Evolutionary conservation across 805 yeast species (phyloP).

Genomic region (Nadsonia fulvescens): DNA sequence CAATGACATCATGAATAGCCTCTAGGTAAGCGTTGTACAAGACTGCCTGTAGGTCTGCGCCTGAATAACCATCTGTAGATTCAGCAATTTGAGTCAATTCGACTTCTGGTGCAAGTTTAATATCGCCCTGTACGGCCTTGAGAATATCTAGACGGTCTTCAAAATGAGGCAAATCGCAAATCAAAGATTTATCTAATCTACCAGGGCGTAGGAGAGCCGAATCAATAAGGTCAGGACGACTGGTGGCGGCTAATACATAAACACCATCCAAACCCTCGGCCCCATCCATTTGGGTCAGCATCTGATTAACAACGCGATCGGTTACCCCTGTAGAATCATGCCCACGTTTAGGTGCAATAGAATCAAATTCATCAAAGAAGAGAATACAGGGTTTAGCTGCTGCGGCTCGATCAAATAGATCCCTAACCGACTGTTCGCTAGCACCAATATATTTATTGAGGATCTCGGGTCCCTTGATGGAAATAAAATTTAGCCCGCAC

Average conservation of each 20-base stretch:
- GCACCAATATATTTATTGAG: constrained; percentile 94
- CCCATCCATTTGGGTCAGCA: constrained; percentile 97
- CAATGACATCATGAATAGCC: constrained; percentile 43
- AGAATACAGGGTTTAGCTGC: constrained; percentile 87
- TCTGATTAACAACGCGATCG: constrained; percentile 90
- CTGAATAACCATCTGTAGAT: constrained; percentile 62
- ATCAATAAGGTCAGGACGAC: constrained; percentile 89
- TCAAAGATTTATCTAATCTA: constrained; percentile 76
- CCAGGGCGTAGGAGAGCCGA: constrained; percentile 93
- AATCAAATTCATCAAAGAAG: constrained; percentile 90
- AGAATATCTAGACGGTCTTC: constrained; percentile 64
- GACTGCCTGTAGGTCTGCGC: constrained; percentile 88
- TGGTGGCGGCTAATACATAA: constrained; percentile 88
- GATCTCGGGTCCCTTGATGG: constrained; percentile 91
- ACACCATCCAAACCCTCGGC: constrained; percentile 97
- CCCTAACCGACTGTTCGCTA: constrained; percentile 86
- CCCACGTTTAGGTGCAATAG: constrained; percentile 94
- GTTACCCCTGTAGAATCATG: constrained; percentile 97
- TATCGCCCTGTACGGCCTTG: constrained; percentile 31
- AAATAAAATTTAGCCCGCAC: constrained; percentile 83
- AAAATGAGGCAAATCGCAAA: constrained; percentile 70
- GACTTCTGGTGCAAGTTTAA: constrained; percentile 37
- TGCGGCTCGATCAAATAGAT: constrained; percentile 82
- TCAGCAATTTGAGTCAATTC: constrained; percentile 36
- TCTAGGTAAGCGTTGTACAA: constrained; percentile 81